These are phyloP conservation scores for Chlorella vulgaris DNA, from an alignment of 139 green algal species.

Conservation along the genomic window DNA sequence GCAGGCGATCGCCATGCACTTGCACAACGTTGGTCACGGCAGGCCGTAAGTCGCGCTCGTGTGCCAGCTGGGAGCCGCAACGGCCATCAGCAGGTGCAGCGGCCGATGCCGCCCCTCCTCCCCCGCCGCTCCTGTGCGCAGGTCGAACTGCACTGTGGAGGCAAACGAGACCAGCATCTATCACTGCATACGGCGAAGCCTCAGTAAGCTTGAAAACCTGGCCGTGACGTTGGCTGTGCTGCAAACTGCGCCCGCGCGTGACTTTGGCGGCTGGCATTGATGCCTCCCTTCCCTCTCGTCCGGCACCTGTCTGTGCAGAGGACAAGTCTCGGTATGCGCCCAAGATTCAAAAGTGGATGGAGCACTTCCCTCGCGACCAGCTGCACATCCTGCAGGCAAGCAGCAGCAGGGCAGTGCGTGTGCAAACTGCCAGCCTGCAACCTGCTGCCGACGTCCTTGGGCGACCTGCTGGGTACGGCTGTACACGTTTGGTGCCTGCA, in stretches of 20 bases:
- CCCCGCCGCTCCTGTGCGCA: neutral
- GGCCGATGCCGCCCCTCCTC: no score
- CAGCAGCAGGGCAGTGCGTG: no score
- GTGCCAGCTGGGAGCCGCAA: neutral
- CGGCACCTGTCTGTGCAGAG: neutral
- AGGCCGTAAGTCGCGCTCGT: neutral
- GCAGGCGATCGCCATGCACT: constrained; percentile 22
- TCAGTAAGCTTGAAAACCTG: neutral
- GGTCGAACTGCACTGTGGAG: neutral
- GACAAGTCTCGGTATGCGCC: neutral
- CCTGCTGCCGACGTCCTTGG: no score
- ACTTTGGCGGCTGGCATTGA: no score
- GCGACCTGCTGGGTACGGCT: no score
- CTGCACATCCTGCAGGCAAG: constrained; percentile 6
- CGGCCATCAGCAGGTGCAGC: neutral
- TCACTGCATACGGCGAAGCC: neutral
- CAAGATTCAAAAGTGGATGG: neutral
- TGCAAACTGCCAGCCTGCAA: no score
- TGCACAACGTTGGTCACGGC: constrained; percentile 17
- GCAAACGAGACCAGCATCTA: neutral
- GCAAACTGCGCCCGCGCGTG: no score
- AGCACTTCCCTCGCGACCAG: constrained; percentile 6
- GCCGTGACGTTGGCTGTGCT: no score
- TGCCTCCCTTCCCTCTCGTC: no score
- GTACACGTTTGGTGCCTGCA: neutral